phyloP scores from a whole-genome alignment of 75 land plant species.

The Chamaecyparis obtusa region DNA sequence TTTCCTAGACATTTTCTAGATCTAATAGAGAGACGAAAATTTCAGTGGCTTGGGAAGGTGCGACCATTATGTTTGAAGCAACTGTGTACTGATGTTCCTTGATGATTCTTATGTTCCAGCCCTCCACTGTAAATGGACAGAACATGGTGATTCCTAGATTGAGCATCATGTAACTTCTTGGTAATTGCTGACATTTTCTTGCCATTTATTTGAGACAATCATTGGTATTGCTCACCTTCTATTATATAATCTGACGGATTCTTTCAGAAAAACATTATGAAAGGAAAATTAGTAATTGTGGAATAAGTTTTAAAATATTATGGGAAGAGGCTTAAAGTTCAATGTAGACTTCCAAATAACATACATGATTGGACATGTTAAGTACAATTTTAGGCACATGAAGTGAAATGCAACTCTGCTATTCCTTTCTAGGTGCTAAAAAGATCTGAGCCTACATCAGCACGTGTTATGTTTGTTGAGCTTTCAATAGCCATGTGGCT shows the following conservation, averaged over 20 bases:
- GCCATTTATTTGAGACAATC: not conserved
- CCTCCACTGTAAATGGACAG: not conserved
- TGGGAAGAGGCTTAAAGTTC: not conserved
- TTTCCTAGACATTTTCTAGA: not conserved
- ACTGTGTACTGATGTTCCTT: not conserved
- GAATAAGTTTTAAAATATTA: not conserved
- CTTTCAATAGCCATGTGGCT: not conserved
- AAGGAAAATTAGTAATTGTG: not conserved
- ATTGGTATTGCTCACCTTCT: not conserved
- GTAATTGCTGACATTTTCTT: not conserved
- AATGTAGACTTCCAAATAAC: not conserved
- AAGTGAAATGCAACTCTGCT: not conserved
- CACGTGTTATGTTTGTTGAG: not conserved
- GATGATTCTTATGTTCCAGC: not conserved
- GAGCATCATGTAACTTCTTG: not conserved
- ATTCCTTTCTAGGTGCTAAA: not conserved
- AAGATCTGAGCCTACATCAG: not conserved
- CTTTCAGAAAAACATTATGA: not conserved
- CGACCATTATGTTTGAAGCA: not conserved
- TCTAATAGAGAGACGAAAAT: not conserved
- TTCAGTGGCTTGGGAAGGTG: not conserved
- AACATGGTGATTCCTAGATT: not conserved
- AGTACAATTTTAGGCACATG: not conserved
- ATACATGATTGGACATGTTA: not conserved
- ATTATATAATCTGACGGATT: not conserved